These are phyloP conservation scores for Syzygium jambos DNA, from an alignment of 345 rosid species.

Conservation along the genomic window DNA sequence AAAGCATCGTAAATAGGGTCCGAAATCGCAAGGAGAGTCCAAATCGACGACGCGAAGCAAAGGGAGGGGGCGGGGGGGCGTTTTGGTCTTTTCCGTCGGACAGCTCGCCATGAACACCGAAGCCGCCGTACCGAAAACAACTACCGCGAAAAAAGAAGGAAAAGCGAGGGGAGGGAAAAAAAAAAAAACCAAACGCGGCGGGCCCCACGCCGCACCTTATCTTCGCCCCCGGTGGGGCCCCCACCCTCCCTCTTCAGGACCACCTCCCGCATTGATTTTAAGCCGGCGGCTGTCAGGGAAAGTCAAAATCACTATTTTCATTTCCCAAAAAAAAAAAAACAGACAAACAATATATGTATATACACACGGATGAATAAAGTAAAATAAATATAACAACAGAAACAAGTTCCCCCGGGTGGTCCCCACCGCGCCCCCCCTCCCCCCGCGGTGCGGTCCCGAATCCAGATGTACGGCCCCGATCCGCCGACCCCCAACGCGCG, in stretches of 20 bases:
- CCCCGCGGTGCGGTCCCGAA: background rate
- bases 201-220: background rate
- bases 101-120: background rate
- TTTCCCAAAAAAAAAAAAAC: background rate
- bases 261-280: constrained; percentile 25
- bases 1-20: too few relatives aligned
- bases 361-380: too few relatives aligned
- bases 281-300: constrained; percentile 91
- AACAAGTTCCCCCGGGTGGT: background rate
- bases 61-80: background rate
- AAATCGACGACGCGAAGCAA: too few relatives aligned
- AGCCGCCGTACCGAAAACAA: background rate
- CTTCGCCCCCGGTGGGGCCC: constrained; percentile 9
- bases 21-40: too few relatives aligned
- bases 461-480: constrained; percentile 50
- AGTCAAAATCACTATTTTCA: background rate
- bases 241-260: constrained; percentile 9
- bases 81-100: background rate
- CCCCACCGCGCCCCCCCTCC: too few relatives aligned
- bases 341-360: too few relatives aligned
- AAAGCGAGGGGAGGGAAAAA: too few relatives aligned
- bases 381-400: background rate
- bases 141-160: rapidly evolving
- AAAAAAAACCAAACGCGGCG: background rate
- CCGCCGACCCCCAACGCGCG: constrained; percentile 32